A percentile compares a stretch with the other conserved stretches of the same genome.
Evolutionary conservation across 2,329 filamentous ascomycete species (phyloP).

Genomic region (Helotiales sp.): DNA sequence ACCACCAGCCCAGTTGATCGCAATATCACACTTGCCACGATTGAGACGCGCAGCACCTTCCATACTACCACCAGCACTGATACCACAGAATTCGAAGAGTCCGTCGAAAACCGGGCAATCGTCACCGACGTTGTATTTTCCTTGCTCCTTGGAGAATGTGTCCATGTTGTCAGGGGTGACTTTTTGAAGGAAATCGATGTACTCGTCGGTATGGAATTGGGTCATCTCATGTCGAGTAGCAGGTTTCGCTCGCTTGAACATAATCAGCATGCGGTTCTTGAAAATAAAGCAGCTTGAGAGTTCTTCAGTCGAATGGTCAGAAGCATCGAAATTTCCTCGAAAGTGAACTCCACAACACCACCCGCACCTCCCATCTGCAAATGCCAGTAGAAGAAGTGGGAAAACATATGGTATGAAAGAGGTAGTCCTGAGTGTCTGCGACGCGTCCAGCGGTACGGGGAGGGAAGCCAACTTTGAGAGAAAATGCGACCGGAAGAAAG

Average conservation of each 20-base stretch:
- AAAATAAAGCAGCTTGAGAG: not conserved
- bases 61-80: constrained; percentile 92
- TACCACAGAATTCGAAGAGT: constrained; percentile 94
- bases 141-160: constrained; percentile 85
- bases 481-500: not conserved
- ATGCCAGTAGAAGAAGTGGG: not conserved
- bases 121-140: constrained; percentile 92
- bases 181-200: constrained; percentile 92
- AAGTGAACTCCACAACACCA: not conserved
- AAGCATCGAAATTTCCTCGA: not conserved
- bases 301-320: not conserved
- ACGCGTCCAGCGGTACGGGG: not conserved
- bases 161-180: constrained; percentile 99
- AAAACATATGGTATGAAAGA: too few relatives aligned
- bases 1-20: constrained; percentile 97
- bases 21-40: constrained; percentile 91
- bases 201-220: constrained; percentile 93
- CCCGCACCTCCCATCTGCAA: not conserved
- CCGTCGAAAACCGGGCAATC: constrained; percentile 98
- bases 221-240: constrained; percentile 89
- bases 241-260: constrained; percentile 74
- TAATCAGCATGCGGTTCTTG: not conserved
- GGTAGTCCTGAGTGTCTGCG: not conserved
- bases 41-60: constrained; percentile 90
- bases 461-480: not conserved